These are phyloP conservation scores for Diplotaxis tenuifolia DNA, from an alignment of 345 rosid genomes.

Conservation along the genomic window DNA sequence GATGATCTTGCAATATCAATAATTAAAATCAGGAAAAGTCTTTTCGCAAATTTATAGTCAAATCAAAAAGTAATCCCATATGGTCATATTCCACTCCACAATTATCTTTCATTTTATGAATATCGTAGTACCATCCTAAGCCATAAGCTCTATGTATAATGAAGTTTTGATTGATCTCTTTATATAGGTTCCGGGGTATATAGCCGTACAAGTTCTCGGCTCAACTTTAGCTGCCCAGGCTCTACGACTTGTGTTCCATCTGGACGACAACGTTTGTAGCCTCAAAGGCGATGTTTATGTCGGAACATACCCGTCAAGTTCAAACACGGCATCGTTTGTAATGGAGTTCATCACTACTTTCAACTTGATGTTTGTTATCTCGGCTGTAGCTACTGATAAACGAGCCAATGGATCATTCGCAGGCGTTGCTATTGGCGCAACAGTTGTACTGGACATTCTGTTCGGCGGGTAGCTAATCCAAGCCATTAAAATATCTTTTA, in stretches of 20 bases:
- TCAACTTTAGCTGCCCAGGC: constrained; percentile 12
- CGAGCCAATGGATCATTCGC: constrained; percentile 32
- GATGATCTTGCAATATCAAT: background rate
- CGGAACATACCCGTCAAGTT: constrained; percentile 10
- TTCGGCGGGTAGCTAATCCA: constrained; percentile 10
- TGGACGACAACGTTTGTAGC: constrained; percentile 18
- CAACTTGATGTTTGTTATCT: constrained; percentile 33
- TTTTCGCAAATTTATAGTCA: background rate
- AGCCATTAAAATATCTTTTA: background rate
- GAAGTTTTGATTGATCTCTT: background rate
- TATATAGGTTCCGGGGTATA: constrained; percentile 27
- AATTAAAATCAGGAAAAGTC: background rate
- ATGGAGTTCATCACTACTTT: constrained; percentile 30
- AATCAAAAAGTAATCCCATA: background rate
- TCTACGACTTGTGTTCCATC: constrained; percentile 26
- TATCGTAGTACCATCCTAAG: background rate
- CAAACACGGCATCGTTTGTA: constrained; percentile 10
- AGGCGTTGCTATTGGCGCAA: constrained; percentile 29
- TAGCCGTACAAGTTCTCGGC: constrained; percentile 24
- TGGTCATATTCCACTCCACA: background rate
- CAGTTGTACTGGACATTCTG: constrained; percentile 32
- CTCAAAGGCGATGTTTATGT: constrained; percentile 32
- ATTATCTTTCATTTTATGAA: background rate
- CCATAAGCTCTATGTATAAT: background rate
- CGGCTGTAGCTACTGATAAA: constrained; percentile 34